A percentile compares a stretch with the other conserved stretches of the same genome.
These are phyloP conservation scores for Apium graveolens DNA, from an alignment of 129 eudicot genomes.

Conservation along the genomic window DNA sequence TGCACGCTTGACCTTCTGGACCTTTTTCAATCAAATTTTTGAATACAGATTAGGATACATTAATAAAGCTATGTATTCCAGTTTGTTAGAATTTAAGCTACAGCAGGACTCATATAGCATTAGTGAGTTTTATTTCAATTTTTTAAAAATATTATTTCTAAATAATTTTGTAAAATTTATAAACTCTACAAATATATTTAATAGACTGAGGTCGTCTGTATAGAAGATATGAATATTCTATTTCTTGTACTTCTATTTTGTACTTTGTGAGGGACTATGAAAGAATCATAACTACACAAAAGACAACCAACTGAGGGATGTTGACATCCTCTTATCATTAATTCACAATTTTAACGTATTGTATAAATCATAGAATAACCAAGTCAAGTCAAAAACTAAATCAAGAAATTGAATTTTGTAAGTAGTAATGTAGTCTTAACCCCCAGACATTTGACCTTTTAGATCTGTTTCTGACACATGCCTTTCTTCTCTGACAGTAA, in stretches of 20 bases:
- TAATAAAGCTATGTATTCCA: background rate
- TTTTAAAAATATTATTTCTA: no score
- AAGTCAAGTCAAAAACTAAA: conserved; percentile 1
- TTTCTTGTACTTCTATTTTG: background rate
- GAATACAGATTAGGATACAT: background rate
- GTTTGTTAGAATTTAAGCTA: background rate
- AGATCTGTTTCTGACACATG: conserved; percentile 9
- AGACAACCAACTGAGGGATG: background rate
- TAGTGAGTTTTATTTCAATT: background rate
- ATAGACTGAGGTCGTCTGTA: no score
- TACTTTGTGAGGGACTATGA: background rate
- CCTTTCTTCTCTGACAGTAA: background rate
- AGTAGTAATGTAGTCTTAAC: background rate
- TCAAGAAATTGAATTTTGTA: background rate
- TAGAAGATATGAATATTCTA: background rate
- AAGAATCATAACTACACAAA: background rate
- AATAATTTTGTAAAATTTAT: no score
- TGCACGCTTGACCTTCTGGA: conserved; percentile 68
- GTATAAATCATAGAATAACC: background rate
- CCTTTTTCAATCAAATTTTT: conserved; percentile 28
- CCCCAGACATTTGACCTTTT: conserved; percentile 7
- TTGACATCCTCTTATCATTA: background rate
- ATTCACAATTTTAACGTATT: background rate
- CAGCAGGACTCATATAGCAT: background rate
- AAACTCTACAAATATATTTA: background rate